Evolutionary conservation across 208 protist species (phyloP), one percentile per base, ranked within the genome.

Genomic region (Leishmania braziliensis): DNA sequence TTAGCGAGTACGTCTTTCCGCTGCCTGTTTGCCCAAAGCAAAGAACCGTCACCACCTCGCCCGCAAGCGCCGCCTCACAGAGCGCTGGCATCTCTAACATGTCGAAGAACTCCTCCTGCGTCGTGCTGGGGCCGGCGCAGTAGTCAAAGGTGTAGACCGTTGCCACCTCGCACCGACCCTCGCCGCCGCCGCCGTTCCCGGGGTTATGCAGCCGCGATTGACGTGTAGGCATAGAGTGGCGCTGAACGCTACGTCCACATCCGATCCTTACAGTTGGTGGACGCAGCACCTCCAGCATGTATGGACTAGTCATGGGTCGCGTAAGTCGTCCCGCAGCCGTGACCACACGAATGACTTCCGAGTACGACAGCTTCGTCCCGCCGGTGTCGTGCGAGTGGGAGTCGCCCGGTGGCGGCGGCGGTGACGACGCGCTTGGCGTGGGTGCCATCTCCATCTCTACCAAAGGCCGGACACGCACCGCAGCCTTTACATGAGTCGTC

Each of bases 21-120:
- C 93, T 96, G 68, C 95, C 95, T 20, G 93, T 97, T 83, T 97
- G 91, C 20, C 96, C 96, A 88, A 97, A 98, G 80, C 92, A 96
- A 48, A 98, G 87, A 8, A 98, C 79, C 10, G 96, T 97, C 33
- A 94, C 89, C 39, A 94, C 89, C 65, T 90, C 87, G 0, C 96
- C 96, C n/a, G 86, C 78, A 26, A 90, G 43, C 14, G 96, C 96
- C 60, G 91, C 90, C 56, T 97, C 92, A 83, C 93, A 96, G 82
- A 93, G 87, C 3, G 79, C 75, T 5, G 73, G 65, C 29, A 98
- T 86, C 56, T 88, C 80, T 36, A 91, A 43, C 63, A 75, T 39
- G 9, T 83, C 39, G 75, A 96, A 97, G 46, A 93, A 68, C 12
- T 89, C 86, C 65, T 76, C 70, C 73, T 98, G 94, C 16, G 81